These are phyloP conservation scores for Fusarium udum DNA, from an alignment of 2,329 filamentous ascomycete species.

Conservation along the genomic window DNA sequence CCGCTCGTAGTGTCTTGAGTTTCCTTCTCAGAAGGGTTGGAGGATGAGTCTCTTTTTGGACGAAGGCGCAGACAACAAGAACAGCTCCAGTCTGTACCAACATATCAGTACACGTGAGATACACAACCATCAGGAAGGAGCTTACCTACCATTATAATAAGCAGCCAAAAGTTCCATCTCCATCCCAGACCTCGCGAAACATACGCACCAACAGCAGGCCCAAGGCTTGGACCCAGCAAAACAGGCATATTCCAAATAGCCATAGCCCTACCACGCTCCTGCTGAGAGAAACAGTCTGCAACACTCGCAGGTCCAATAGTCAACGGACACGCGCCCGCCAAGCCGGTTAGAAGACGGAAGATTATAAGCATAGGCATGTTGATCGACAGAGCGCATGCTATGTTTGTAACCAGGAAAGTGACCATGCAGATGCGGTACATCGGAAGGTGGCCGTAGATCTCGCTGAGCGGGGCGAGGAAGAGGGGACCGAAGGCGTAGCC, in stretches of 20 bases:
- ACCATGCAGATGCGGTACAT: not conserved
- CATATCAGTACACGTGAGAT: not conserved
- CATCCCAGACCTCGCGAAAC: not conserved
- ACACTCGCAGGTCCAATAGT: not conserved
- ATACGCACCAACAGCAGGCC: not conserved
- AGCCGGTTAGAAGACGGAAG: not conserved
- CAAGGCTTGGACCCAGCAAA: not conserved
- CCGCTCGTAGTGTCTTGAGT: not conserved
- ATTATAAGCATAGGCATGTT: not conserved
- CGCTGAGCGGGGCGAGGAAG: not conserved
- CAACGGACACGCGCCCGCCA: not conserved
- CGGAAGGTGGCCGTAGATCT: not conserved
- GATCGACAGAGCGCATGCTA: not conserved
- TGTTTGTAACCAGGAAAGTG: not conserved
- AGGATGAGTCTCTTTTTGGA: not conserved
- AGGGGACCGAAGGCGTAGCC: not conserved
- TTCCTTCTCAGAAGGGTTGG: not conserved
- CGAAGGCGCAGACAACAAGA: not conserved
- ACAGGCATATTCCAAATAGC: not conserved
- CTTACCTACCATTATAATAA: not conserved
- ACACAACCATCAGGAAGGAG: accelerated
- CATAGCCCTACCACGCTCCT: not conserved
- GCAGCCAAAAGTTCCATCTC: not conserved
- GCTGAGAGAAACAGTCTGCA: not conserved
- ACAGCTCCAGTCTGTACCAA: not conserved